Percentiles rank a stretch among this genome's conserved stretches.
Conservation (phyloP, 2,329 filamentous ascomycete species). For the Verticillium nonalfalfae region DNA sequence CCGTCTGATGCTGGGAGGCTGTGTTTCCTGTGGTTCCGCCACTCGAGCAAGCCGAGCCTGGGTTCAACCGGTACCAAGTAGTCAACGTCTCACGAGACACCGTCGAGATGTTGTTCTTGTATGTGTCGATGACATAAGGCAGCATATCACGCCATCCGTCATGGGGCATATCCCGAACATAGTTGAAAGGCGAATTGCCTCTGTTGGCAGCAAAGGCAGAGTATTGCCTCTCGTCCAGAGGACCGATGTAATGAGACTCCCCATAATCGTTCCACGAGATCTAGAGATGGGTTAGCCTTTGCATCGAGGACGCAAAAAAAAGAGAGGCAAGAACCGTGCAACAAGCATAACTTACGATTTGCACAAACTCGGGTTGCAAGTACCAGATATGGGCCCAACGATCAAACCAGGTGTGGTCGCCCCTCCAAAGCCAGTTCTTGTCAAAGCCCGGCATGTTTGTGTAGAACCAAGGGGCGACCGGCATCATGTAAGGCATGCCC, state of each 20-base stretch:
- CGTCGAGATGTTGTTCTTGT: conserved; percentile 20
- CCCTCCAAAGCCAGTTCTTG: conserved; percentile 59
- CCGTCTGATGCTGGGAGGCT: conserved; percentile 15
- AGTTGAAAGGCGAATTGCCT: conserved; percentile 26
- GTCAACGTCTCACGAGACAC: conserved; percentile 16
- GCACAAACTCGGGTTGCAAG: conserved; percentile 46
- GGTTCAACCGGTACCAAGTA: conserved; percentile 17
- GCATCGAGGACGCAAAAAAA: not conserved
- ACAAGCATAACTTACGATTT: conserved; percentile 30
- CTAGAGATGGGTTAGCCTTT: not conserved
- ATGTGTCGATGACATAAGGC: conserved; percentile 24
- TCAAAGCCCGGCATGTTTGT: conserved; percentile 46
- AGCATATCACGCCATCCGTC: conserved; percentile 40
- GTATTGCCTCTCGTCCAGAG: conserved; percentile 22
- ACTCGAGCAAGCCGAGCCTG: conserved; percentile 10
- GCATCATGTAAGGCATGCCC: conserved; percentile 33
- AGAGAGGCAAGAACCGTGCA: not conserved
- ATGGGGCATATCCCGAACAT: conserved; percentile 40
- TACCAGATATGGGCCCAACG: conserved; percentile 49
- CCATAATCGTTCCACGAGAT: conserved; percentile 43
- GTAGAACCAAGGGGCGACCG: conserved; percentile 36
- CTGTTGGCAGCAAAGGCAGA: conserved; percentile 17
- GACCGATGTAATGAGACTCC: conserved; percentile 48
- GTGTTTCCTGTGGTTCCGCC: conserved; percentile 20
- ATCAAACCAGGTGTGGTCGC: conserved; percentile 52